Evolutionary conservation across 2,329 filamentous ascomycete genomes (phyloP), one percentile per base, ranked within the genome.

Genomic region (Xylariaceae sp.): DNA sequence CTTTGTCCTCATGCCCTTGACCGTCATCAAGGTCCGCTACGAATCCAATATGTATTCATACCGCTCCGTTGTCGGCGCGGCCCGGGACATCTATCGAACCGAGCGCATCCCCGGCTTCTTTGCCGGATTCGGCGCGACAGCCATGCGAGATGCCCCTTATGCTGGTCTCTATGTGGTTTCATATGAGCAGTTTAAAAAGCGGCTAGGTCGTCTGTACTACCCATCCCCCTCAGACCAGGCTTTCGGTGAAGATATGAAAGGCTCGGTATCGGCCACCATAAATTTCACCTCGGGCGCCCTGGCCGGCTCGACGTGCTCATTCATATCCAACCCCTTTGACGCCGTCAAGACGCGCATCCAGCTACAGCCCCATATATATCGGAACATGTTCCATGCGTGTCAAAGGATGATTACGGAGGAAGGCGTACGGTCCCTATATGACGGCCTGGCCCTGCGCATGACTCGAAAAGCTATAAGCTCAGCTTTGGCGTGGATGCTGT

Each of bases 401-500:
- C 82, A 79, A 65, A 81, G 85, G 68, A 96, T 99, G 88, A 71
- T 97, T 3, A 73, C 75, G 1, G 88, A 96, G 64, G 93, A 97
- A 59, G 93, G 93, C 0, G 64, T 89, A 16, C 81, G 87, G 48
- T 89, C 89, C 56, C 79, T 99, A 53, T 92, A 94, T 73, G 89
- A 94, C 70, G 94, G 94, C 1, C 73, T 99, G 50, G 90, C 84
- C 1, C 76, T 99, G 62, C 83, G 94, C 51, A 96, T 97, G 80
- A 89, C 87, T 39, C 82, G 94, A 63, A 99, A 99, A 73, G 93
- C 92, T 4, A 74, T 97, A 37, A 97, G 92, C 72, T 93, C 89
- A 46, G 94, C 94, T n/a, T 79, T 97, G 62, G 93, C 93, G 6
- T 99, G 94, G 94, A 97, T 93, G 8, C 80, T 97, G 33, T 99